Conservation (phyloP, 2,329 filamentous ascomycete genomes). For the Trichoderma cornu-damae region DNA sequence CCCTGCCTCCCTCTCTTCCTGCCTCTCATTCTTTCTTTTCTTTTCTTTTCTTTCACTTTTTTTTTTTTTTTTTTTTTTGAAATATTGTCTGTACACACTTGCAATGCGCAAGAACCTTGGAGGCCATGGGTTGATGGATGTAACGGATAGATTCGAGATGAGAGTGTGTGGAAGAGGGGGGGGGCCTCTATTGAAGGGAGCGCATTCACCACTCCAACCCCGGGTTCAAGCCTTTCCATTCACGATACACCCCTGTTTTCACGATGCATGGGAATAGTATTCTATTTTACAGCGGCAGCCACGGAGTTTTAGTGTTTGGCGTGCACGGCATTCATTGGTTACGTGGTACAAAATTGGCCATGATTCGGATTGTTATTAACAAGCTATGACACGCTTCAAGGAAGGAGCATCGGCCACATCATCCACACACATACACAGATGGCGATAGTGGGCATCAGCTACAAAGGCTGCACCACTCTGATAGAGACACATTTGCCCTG, state of each 20-base stretch:
- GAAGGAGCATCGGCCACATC: background rate
- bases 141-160: background rate
- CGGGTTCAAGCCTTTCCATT: background rate
- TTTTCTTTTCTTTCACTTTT: too few relatives aligned
- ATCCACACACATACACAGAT: too few relatives aligned
- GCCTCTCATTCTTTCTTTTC: too few relatives aligned
- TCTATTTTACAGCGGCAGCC: constrained; percentile 13
- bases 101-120: background rate
- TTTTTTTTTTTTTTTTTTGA: background rate
- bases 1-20: too few relatives aligned
- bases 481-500: background rate
- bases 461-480: background rate
- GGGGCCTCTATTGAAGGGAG: background rate
- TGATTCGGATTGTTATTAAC: background rate
- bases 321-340: constrained; percentile 7
- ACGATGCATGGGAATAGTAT: constrained; percentile 5
- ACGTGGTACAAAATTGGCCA: constrained; percentile 8
- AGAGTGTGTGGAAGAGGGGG: background rate
- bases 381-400: background rate
- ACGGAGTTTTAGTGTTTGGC: constrained; percentile 13
- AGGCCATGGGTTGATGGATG: background rate
- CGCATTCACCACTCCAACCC: background rate
- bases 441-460: background rate
- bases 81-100: background rate
- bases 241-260: background rate